Evolutionary conservation across 169 alveolate genomes (phyloP).

Genomic region (Plasmodium blacklocki): DNA sequence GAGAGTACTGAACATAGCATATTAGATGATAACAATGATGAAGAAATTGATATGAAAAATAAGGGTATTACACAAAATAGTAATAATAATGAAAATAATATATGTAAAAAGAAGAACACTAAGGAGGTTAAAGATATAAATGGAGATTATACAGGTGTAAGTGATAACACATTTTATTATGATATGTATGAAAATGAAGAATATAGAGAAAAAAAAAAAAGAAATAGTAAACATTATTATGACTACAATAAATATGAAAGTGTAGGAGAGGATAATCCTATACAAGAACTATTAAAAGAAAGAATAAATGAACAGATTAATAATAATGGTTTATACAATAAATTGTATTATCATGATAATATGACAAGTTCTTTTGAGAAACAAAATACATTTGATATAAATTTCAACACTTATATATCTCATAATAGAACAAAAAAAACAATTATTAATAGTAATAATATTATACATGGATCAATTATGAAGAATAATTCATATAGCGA

Average conservation of each 20-base stretch:
- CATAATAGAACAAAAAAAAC: background rate
- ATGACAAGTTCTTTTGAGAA: background rate
- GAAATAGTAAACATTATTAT: background rate
- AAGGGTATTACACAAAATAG: background rate
- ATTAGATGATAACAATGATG: conserved; percentile 1
- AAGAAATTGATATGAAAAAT: background rate
- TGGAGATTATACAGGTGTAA: conserved; percentile 23
- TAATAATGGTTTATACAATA: conserved; percentile 6
- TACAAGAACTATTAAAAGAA: background rate
- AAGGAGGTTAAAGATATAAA: background rate
- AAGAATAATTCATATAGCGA: background rate
- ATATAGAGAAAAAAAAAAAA: background rate
- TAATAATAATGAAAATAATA: background rate
- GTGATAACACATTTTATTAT: conserved; percentile 41
- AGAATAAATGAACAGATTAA: background rate
- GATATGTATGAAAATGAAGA: conserved; percentile 56
- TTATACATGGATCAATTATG: conserved; percentile 12
- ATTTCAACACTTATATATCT: background rate
- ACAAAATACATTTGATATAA: conserved; percentile 8
- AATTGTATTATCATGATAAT: conserved; percentile 10
- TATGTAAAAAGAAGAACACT: background rate
- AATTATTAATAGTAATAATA: conserved; percentile 3
- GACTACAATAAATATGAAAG: background rate
- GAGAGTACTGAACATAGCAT: conserved; percentile 13
- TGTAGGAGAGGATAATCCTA: background rate